Percentiles rank a stretch among this genome's conserved stretches.
These are phyloP conservation scores for Aspergillus puulaauensis DNA, from an alignment of 2,329 filamentous ascomycete genomes.

Conservation along the genomic window DNA sequence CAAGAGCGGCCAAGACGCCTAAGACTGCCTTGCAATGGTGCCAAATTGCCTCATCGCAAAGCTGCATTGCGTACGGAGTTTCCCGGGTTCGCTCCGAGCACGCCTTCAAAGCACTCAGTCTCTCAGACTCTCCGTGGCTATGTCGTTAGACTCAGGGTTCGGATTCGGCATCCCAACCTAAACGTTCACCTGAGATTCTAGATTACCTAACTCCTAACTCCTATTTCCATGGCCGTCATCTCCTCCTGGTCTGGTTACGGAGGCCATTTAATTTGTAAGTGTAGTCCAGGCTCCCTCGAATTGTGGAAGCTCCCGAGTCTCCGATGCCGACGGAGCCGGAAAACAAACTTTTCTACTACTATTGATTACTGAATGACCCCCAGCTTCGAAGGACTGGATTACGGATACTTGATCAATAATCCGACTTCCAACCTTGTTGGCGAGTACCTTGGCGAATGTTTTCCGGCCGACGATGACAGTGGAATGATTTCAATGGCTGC, in stretches of 20 bases:
- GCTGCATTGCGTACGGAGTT: conserved; percentile 14
- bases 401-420: too few relatives aligned
- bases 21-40: conserved; percentile 10
- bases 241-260: background rate
- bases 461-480: background rate
- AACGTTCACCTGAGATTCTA: background rate
- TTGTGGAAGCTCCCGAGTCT: background rate
- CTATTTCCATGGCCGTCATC: background rate
- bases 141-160: background rate
- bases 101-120: background rate
- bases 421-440: background rate
- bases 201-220: background rate
- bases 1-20: background rate
- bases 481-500: conserved; percentile 2
- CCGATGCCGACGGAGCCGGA: background rate
- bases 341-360: background rate
- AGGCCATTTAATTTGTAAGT: background rate
- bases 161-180: background rate
- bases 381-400: too few relatives aligned
- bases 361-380: background rate
- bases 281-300: background rate
- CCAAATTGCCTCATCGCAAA: conserved; percentile 19
- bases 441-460: background rate
- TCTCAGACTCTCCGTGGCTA: background rate
- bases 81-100: background rate